A percentile compares a stretch with the other conserved stretches of the same genome.
Evolutionary conservation across 768 basidiomycete genomes (phyloP).

Genomic region (Suillus spraguei): DNA sequence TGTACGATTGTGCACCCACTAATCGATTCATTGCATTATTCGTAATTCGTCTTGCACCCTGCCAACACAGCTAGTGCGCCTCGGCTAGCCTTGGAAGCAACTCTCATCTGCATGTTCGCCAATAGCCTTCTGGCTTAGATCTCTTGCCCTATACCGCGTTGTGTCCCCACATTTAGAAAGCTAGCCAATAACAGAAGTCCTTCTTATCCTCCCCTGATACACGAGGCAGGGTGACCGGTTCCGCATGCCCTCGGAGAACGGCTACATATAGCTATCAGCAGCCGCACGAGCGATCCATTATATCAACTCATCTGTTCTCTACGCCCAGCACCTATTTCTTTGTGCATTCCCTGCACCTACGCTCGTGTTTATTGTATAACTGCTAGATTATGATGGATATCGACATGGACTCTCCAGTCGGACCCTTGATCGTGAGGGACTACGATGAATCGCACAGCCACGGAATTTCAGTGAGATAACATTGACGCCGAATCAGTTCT

Average conservation of each 20-base stretch:
- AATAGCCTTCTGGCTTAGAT: slow-evolving; percentile 1
- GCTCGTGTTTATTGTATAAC: slow-evolving; percentile 2
- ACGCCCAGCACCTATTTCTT: slow-evolving; percentile 20
- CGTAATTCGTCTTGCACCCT: slow-evolving; percentile 13
- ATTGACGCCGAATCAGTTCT: neutral
- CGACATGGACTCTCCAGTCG: slow-evolving; percentile 35
- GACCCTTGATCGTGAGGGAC: slow-evolving; percentile 28
- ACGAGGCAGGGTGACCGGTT: slow-evolving; percentile 31
- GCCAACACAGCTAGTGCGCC: slow-evolving; percentile 16
- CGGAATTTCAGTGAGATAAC: slow-evolving; percentile 25
- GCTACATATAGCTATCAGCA: slow-evolving; percentile 29
- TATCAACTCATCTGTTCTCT: slow-evolving; percentile 11
- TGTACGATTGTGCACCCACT: neutral
- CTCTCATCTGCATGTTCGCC: slow-evolving; percentile 4
- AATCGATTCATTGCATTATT: slow-evolving; percentile 3
- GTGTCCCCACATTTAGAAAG: slow-evolving; percentile 6
- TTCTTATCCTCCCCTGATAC: slow-evolving; percentile 21
- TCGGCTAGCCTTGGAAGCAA: slow-evolving; percentile 10
- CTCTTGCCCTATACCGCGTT: slow-evolving; percentile 4
- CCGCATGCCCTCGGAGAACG: slow-evolving; percentile 26
- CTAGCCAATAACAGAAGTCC: slow-evolving; percentile 5
- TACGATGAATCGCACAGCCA: slow-evolving; percentile 23
- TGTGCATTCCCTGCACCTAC: slow-evolving; percentile 1
- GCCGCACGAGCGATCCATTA: slow-evolving; percentile 7
- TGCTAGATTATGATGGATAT: slow-evolving; percentile 30